Base-by-base conservation (phyloP, 345 rosid genomes). In the Corchorus capsularis region DNA sequence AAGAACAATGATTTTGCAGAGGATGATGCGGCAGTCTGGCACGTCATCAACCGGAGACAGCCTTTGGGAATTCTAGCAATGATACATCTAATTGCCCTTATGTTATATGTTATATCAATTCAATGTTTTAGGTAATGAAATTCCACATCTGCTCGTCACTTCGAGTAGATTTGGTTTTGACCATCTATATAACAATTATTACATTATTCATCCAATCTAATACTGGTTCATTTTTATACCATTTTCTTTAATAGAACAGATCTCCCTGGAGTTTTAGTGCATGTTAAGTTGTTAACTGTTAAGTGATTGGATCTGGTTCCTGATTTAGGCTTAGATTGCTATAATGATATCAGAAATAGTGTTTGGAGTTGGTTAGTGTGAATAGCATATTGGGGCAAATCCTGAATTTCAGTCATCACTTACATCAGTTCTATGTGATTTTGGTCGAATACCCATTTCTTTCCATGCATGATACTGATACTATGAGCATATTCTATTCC, bases 1-100 rank as follows among this genome's bases (percentile, higher is more conserved):
- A 0, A 90, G 99, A 86, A 88, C 91, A 0, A 86, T 90, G 76
- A 86, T 95, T 78, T 73, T 87, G 79, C 90, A 83, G 73, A 90
- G 83, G 83, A 91, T 94, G 27, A 85, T 89, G 60, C 82, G 76
- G 35, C 77, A 82, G 43, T 88, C 89, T 32, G 74, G 77, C 70
- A 41, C 71, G 50, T 57, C 56, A 76, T 62, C 71, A 2, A 66
- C 64, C 66, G 88, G 85, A 78, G 86, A 75, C 57, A 72, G 76
- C 73, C 73, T 77, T 5, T 34, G 74, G 80, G 82, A 75, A 61
- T 46, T 69, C 75, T 9, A 57, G 71, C 46, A 19, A 68, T 70
- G 57, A 76, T 14, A 8, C 56, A 47, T 16, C 67, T 50, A 10
- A n/a, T 34, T 13, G 11, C 52, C 14, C 4, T 32, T 60, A 67